Evolutionary conservation across 2,329 filamentous ascomycete genomes (phyloP).

Genomic region (Didymosphaeria variabile): DNA sequence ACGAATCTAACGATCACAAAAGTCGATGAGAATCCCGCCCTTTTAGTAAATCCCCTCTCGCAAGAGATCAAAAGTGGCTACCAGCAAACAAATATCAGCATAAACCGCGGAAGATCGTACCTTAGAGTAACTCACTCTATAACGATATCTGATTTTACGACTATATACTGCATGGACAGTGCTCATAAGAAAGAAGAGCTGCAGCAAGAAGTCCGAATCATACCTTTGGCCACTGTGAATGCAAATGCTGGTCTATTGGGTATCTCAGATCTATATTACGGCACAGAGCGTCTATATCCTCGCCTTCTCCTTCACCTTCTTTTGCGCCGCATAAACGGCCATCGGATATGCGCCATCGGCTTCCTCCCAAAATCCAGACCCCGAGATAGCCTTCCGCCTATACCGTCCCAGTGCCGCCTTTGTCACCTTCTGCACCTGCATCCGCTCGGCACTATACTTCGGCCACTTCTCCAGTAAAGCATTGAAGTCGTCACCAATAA

Average conservation of each 20-base stretch:
- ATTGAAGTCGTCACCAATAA: conserved; percentile 42
- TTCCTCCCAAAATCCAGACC: conserved; percentile 35
- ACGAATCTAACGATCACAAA: too few relatives aligned
- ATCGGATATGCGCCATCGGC: conserved; percentile 40
- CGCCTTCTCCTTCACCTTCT: conserved; percentile 12
- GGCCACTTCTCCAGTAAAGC: conserved; percentile 39
- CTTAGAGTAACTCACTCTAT: too few relatives aligned
- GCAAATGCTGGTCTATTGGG: conserved; percentile 5
- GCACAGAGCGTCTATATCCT: not conserved
- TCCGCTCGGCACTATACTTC: conserved; percentile 35
- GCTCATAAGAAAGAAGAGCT: too few relatives aligned
- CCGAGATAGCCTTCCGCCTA: conserved; percentile 29
- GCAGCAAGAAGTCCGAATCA: too few relatives aligned
- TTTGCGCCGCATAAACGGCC: conserved; percentile 32
- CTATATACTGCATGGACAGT: too few relatives aligned
- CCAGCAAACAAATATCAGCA: too few relatives aligned
- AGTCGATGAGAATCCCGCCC: too few relatives aligned
- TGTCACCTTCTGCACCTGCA: conserved; percentile 31
- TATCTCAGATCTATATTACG: not conserved
- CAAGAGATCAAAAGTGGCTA: too few relatives aligned
- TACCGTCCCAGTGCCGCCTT: conserved; percentile 22
- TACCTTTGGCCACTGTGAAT: not conserved
- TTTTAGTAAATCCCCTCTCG: too few relatives aligned
- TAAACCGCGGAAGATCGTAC: too few relatives aligned
- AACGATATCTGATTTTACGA: too few relatives aligned